phyloP scores from a whole-genome alignment of 306 rosid species.

The Mucuna pruriens region DNA sequence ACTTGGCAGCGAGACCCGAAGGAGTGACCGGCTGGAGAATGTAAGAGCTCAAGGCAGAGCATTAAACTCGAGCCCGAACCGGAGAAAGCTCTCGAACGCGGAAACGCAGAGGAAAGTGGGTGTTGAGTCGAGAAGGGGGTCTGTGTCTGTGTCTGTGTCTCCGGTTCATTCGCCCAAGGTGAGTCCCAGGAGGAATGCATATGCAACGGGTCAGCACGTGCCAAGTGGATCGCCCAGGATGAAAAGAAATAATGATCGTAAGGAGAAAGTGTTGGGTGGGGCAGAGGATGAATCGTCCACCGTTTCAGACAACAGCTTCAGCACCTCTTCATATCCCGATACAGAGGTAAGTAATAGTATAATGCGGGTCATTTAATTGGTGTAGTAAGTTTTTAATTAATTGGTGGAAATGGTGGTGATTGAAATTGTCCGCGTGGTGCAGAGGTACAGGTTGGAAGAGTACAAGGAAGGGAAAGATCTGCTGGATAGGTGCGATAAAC shows the following conservation, averaged over 20 bases:
- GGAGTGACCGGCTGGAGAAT: conserved; percentile 46
- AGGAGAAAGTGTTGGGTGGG: conserved; percentile 40
- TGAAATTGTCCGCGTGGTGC: neutral
- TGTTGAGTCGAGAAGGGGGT: conserved; percentile 61
- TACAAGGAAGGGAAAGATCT: conserved; percentile 70
- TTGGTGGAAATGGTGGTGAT: neutral
- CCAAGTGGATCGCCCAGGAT: conserved; percentile 64
- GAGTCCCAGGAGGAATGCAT: conserved; percentile 43
- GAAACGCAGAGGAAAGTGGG: conserved; percentile 56
- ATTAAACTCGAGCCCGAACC: conserved; percentile 57
- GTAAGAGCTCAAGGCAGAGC: conserved; percentile 46
- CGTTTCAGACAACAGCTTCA: conserved; percentile 74
- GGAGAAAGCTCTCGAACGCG: conserved; percentile 50
- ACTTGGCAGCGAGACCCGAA: conserved; percentile 13
- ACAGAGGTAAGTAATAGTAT: conserved; percentile 58
- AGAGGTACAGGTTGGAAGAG: conserved; percentile 73
- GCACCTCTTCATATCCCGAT: conserved; percentile 70
- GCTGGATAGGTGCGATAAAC: conserved; percentile 83
- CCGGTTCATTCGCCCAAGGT: conserved; percentile 75
- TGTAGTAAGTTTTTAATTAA: neutral
- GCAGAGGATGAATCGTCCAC: conserved; percentile 79
- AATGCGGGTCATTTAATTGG: neutral
- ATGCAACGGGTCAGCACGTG: conserved; percentile 42
- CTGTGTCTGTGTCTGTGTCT: conserved; percentile 72
- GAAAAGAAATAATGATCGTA: conserved; percentile 46